Base-by-base conservation (phyloP, 371 early-diverging fungal species). In the Umbelopsis sp. region DNA sequence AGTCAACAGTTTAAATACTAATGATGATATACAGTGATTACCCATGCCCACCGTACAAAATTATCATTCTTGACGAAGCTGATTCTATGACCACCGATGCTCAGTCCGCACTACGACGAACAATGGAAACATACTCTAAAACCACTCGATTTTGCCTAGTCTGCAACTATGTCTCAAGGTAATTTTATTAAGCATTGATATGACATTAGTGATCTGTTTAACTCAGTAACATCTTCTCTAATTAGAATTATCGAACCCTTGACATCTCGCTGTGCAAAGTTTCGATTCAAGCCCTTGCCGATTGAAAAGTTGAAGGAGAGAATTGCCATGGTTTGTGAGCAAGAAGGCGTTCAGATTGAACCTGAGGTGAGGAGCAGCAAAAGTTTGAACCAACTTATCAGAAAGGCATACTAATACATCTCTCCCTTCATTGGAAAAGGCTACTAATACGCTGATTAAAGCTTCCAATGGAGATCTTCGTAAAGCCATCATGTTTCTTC, bases 81-180 rank as follows among this genome's bases (percentile, higher is more conserved):
- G 99, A 99, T 84, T 95, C 96, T 8, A 95, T 99, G 98, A 99
- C 99, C 1, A 80, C 82, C 4, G 99, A 99, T 79, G 99, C 99
- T 0, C 99, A 99, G 76, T 89, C 96, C 18, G 99, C 99, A 10
- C 86, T 99, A 64, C 87, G 99, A 66, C 85, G 99, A 65, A 98
- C 96, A n/a, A 99, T 99, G 92, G 99, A 99, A 80, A 92, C 93
- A 4, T 98, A 96, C 79, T 94, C 97, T 52, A 92, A 93, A 63
- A 90, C 93, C 16, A 98, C 99, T 0, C 90, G 99, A 41, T 99
- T 99, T 80, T 99, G 99, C 75, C 78, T 99, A 25, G 95, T 99
- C 46, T 99, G 99, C 80, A 99, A 99, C 84, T 98, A 98, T 82
- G 93, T 97, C 65, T 87, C 91, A 68, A 80, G 94, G 88, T 93